Evolutionary conservation across 2,329 filamentous ascomycete species (phyloP), one percentile per base, ranked within the genome.

Genomic region (Monilinia fructicola): DNA sequence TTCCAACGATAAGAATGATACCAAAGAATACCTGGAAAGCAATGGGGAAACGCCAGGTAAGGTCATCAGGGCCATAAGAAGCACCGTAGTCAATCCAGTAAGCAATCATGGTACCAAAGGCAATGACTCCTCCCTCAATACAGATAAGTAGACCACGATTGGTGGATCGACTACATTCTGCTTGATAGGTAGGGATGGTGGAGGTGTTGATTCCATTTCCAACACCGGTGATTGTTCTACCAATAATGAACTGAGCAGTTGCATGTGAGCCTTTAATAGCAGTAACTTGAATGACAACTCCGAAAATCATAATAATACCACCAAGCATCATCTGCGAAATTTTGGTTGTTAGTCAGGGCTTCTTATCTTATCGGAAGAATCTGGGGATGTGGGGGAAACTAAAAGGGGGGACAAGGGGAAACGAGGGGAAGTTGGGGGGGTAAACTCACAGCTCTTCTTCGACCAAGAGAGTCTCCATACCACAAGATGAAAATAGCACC

Each of bases 51-150:
- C 95, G 89, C 95, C 95, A 99, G 3, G 94, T 92, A 79, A 90
- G 84, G 77, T 98, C 82, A 74, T 83, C 90, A 68, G 91, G 80
- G 74, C 97, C 97, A 76, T 85, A 97, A 62, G 90, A 93, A 78
- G 93, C 97, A 74, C 95, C 93, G 79, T 98, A 98, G 78, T 98
- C 95, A 50, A 98, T 93, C 95, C 95, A 99, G 46, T 98, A 94
- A 72, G 94, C 97, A 64, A 92, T 92, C 69, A 98, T 88, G 76
- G 96, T 81, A 5, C 80, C 80, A 48, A 81, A 80, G 0, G 84
- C 85, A 70, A 87, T 86, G n/a, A 86, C 68, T 6, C 84, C 83
- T 52, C 84, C 85, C 71, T 87, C 85, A 3, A 83, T 81, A 26
- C 82, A 82, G 52, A 85, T 81, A 31, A 79, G 75, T 61, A 78